Conservation (phyloP, 495 filamentous ascomycete species). For the Hypoxylon lienhwacheense region DNA sequence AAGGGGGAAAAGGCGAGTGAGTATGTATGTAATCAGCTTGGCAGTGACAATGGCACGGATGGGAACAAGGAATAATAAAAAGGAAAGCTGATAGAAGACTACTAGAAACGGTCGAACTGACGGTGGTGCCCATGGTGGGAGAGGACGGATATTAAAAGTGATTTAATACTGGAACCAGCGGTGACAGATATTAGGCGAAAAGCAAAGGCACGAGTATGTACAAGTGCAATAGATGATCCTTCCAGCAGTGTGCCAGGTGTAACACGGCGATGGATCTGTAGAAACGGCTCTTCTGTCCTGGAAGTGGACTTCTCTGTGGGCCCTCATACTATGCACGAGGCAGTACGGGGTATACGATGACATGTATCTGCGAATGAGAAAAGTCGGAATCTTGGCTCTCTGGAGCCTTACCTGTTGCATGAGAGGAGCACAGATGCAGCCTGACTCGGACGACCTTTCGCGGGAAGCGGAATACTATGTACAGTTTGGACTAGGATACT, state of each 20-base stretch:
- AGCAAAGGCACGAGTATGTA: conserved; percentile 33
- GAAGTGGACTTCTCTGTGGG: conserved; percentile 39
- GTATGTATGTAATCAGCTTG: conserved; percentile 23
- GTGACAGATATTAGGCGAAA: conserved; percentile 43
- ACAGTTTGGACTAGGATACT: conserved; percentile 15
- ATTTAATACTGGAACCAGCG: conserved; percentile 43
- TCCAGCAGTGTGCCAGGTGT: conserved; percentile 42
- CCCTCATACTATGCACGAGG: conserved; percentile 37
- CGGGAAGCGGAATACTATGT: conserved; percentile 33
- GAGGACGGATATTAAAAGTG: conserved; percentile 44
- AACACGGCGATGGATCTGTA: conserved; percentile 42
- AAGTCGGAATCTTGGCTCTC: conserved; percentile 35
- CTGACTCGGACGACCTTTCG: conserved; percentile 38
- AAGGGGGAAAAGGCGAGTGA: conserved; percentile 1
- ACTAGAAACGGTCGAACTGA: conserved; percentile 26
- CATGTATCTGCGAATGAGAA: conserved; percentile 35
- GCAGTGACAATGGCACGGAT: conserved; percentile 3
- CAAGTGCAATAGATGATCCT: conserved; percentile 40
- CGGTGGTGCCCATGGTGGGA: conserved; percentile 36
- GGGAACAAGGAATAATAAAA: conserved; percentile 7
- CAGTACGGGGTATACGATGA: conserved; percentile 37
- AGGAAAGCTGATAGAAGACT: conserved; percentile 33
- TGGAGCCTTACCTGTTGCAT: conserved; percentile 39
- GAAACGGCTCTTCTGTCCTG: conserved; percentile 38
- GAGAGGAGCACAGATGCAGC: conserved; percentile 23